Conservation (phyloP, 495 filamentous ascomycete species). For the Jackrogersella multiformis region DNA sequence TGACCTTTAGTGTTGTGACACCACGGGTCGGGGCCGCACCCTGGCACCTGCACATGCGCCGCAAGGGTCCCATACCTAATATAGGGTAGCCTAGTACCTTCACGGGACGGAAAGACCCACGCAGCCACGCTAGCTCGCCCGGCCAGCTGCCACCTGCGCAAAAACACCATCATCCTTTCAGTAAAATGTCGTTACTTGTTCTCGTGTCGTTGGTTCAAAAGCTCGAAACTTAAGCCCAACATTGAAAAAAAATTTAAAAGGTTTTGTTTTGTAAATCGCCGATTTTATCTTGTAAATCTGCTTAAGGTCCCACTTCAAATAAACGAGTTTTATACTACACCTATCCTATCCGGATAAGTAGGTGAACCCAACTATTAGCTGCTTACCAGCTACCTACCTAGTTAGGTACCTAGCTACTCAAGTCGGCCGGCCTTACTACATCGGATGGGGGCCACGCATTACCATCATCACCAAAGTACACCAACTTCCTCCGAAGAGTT, state of each 20-base stretch:
- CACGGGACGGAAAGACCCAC: constrained; percentile 31
- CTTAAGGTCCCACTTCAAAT: too few species aligned
- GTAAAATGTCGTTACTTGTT: constrained; percentile 30
- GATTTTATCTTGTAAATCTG: too few species aligned
- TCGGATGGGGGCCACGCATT: background rate
- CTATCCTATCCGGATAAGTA: constrained; percentile 1
- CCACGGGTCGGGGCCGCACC: constrained; percentile 20
- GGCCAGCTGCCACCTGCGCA: constrained; percentile 31
- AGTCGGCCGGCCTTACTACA: background rate
- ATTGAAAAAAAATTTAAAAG: too few species aligned
- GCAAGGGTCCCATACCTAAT: constrained; percentile 17
- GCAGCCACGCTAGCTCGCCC: constrained; percentile 30
- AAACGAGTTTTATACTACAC: too few species aligned
- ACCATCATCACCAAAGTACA: background rate
- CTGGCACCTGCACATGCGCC: constrained; percentile 33
- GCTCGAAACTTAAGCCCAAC: constrained; percentile 10
- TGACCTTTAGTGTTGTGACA: constrained; percentile 18
- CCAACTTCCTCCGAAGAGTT: background rate
- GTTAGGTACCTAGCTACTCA: background rate
- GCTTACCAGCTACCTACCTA: too few species aligned
- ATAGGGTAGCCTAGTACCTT: background rate
- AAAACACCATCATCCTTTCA: background rate
- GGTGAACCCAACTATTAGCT: too few species aligned
- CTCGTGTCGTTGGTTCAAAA: constrained; percentile 22
- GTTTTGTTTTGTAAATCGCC: too few species aligned